phyloP scores from a whole-genome alignment of 768 basidiomycete species.

The Psilocybe subaeruginosa region DNA sequence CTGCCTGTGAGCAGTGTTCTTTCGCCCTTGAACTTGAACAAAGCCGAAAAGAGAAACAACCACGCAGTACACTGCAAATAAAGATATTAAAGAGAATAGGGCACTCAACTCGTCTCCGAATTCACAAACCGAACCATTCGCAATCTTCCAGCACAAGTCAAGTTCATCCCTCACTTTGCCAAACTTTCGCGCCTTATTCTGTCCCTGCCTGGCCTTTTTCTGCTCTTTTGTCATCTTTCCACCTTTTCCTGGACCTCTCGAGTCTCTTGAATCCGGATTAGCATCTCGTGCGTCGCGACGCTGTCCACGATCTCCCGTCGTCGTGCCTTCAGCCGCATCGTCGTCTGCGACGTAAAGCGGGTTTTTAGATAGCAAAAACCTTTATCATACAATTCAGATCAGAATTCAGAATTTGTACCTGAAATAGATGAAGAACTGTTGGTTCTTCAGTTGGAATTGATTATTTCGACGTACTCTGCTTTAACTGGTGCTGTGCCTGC shows the following conservation, averaged over 20 bases:
- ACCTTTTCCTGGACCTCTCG: constrained; percentile 19
- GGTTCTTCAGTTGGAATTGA: not conserved
- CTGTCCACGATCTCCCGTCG: constrained; percentile 34
- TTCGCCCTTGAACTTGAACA: too few relatives aligned
- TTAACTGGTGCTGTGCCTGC: constrained; percentile 35
- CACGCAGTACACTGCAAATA: not conserved
- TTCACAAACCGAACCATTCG: constrained; percentile 70
- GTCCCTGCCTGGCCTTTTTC: constrained; percentile 75
- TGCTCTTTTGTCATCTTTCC: constrained; percentile 59
- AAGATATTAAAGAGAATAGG: not conserved
- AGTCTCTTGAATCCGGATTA: constrained; percentile 22
- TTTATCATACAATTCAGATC: constrained; percentile 9
- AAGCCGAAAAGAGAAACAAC: too few relatives aligned
- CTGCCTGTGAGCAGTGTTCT: too few relatives aligned
- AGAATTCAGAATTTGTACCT: not conserved
- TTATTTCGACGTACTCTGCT: constrained; percentile 33
- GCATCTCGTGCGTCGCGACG: constrained; percentile 23
- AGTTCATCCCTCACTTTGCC: constrained; percentile 78
- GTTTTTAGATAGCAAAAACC: constrained; percentile 35
- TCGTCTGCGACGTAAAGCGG: constrained; percentile 35
- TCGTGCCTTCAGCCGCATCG: constrained; percentile 63
- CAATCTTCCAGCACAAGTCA: constrained; percentile 82
- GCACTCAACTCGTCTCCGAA: constrained; percentile 60
- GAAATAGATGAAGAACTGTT: not conserved
- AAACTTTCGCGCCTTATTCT: constrained; percentile 84